These are phyloP conservation scores for Perkinsus olseni DNA, from an alignment of 169 alveolate species.

Conservation along the genomic window DNA sequence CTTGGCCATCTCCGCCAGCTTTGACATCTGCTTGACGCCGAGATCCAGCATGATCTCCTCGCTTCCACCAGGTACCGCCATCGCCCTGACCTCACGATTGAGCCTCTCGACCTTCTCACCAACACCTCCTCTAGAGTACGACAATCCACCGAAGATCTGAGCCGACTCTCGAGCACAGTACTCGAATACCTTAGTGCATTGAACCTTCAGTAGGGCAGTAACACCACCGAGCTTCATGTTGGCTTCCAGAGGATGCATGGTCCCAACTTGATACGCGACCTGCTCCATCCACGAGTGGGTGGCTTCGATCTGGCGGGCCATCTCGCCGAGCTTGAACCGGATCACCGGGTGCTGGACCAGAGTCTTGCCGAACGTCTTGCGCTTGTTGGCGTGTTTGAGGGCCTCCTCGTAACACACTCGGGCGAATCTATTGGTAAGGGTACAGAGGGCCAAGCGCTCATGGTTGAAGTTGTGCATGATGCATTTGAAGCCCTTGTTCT, in stretches of 20 bases:
- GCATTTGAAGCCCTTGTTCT: constrained; percentile 31
- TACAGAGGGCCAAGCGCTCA: constrained; percentile 31
- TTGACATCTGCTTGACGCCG: constrained; percentile 20
- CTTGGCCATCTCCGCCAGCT: constrained; percentile 27
- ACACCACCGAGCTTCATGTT: constrained; percentile 23
- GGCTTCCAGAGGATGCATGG: constrained; percentile 21
- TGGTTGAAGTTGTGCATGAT: constrained; percentile 33
- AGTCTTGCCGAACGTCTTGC: constrained; percentile 28
- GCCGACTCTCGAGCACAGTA: constrained; percentile 31
- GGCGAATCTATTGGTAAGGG: constrained; percentile 28
- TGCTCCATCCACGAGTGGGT: constrained; percentile 19
- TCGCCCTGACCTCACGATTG: constrained; percentile 29
- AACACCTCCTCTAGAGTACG: constrained; percentile 27
- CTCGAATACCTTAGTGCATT: constrained; percentile 23
- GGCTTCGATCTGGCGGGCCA: constrained; percentile 27
- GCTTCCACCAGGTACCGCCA: constrained; percentile 33
- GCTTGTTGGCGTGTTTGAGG: constrained; percentile 16
- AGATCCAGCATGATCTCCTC: constrained; percentile 33
- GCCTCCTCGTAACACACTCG: constrained; percentile 33
- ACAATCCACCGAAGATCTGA: constrained; percentile 29
- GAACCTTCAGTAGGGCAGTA: constrained; percentile 24
- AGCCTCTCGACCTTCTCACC: constrained; percentile 39
- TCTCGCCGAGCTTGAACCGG: constrained; percentile 30
- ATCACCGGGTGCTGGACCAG: constrained; percentile 34
- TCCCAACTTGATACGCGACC: constrained; percentile 14